These are phyloP conservation scores for Calvatia gigantea DNA, from an alignment of 768 basidiomycete species.

Conservation along the genomic window DNA sequence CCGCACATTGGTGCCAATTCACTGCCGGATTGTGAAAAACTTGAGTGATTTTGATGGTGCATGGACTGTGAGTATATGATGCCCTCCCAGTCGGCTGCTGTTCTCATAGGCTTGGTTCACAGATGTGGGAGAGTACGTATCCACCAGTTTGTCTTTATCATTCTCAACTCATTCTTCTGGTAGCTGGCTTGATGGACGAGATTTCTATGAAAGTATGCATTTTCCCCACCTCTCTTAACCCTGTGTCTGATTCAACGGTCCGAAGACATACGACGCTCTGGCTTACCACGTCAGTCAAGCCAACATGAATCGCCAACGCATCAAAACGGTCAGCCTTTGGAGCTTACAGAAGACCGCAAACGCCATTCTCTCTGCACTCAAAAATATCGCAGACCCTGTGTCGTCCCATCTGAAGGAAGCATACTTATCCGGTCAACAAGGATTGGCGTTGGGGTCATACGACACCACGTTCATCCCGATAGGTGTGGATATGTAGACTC, in stretches of 20 bases:
- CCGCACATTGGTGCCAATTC: slow-evolving; percentile 90
- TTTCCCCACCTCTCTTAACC: background rate
- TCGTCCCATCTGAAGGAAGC: slow-evolving; percentile 43
- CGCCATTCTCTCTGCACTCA: slow-evolving; percentile 76
- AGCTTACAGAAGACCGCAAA: slow-evolving; percentile 91
- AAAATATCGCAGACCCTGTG: slow-evolving; percentile 72
- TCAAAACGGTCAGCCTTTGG: slow-evolving; percentile 92
- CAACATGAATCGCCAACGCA: slow-evolving; percentile 79
- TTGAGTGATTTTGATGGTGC: slow-evolving; percentile 90
- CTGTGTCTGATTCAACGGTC: slow-evolving; percentile 6
- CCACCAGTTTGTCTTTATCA: background rate
- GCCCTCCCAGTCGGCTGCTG: background rate
- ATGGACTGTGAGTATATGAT: slow-evolving; percentile 73
- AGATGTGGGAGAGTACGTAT: slow-evolving; percentile 91
- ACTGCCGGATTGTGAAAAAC: slow-evolving; percentile 82
- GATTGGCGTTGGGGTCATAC: slow-evolving; percentile 8
- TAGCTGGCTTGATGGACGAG: slow-evolving; percentile 89
- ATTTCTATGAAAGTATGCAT: slow-evolving; percentile 74
- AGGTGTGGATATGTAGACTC: background rate
- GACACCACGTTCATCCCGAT: slow-evolving; percentile 2
- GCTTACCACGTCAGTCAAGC: slow-evolving; percentile 93
- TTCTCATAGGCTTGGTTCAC: slow-evolving; percentile 6
- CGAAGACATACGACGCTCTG: slow-evolving; percentile 85
- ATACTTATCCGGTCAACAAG: slow-evolving; percentile 23
- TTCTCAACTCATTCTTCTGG: slow-evolving; percentile 16